Conservation (phyloP, 208 protist species). For the Hexamita inflata region DNA sequence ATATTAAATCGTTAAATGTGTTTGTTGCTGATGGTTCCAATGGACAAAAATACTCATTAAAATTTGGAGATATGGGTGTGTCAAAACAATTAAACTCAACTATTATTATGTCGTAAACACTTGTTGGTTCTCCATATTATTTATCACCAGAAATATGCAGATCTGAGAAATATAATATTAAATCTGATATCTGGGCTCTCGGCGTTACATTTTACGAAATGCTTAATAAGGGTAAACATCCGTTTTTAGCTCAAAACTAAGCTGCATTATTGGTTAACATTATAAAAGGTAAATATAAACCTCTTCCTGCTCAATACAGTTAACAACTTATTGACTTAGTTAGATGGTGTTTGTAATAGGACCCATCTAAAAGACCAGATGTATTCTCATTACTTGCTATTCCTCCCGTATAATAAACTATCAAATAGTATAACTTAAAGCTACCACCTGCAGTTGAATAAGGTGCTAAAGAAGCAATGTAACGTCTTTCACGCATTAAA, state of each 20-base stretch:
- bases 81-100: too few species aligned
- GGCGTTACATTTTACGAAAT: conserved; percentile 35
- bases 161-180: conserved; percentile 74
- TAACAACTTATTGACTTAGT: not conserved
- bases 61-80: conserved; percentile 39
- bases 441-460: not conserved
- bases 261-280: conserved; percentile 15
- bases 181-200: conserved; percentile 56
- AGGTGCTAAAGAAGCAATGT: not conserved
- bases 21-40: too few species aligned
- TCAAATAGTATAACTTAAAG: not conserved
- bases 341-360: not conserved
- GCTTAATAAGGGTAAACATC: conserved; percentile 24
- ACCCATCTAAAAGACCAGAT: conserved; percentile 3
- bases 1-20: conserved; percentile 26
- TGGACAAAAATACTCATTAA: not conserved
- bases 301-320: not conserved
- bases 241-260: conserved; percentile 23
- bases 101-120: conserved; percentile 48
- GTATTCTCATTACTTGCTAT: conserved; percentile 15
- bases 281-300: conserved; percentile 23
- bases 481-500: not conserved
- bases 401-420: not conserved
- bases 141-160: conserved; percentile 78
- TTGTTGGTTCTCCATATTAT: conserved; percentile 81